Base-by-base conservation (phyloP, 2,329 filamentous ascomycete species). In the Cladosporium sp. region DNA sequence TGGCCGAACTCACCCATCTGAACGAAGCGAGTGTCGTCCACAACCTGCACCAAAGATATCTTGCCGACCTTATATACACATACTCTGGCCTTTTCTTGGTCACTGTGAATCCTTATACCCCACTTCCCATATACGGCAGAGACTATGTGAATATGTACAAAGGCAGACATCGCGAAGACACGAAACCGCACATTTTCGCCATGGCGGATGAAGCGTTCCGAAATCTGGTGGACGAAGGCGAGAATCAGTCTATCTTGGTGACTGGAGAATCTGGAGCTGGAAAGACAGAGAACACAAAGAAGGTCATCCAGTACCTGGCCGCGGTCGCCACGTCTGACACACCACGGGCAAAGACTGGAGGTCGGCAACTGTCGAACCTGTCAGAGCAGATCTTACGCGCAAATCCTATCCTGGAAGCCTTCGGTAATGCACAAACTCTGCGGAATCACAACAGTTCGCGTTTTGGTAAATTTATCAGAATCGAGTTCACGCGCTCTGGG, bases 121-220 rank as follows among this genome's bases (percentile, higher is more conserved):
- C 92, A 2, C 77, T 99, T 9, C 91, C 95, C 3, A 99, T 99
- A 61, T 99, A 99, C 75, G 91, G 86, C 57, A 92, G 94, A 72
- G 94, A 99, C 68, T 97, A 97, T 76, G 84, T 99, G 78, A 95
- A 96, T 70, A 96, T 97, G 90, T 99, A 99, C 78, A 92, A 91
- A 69, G 94, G 94, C 5, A 84, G 91, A 59, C 92, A 82, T 66
- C 82, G 93, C 64, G 95, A 99, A 70, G 94, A 99, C 69, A 97
- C 91, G 8, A 94, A 94, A 68, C 94, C 94, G 8, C 94, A 99
- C 72, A 97, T 99, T 59, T 99, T 93, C 70, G 93, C 95, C 63
- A 94, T 97, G 86, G 93, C 94, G 12, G 95, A 99, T 72, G 88
- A 95, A 70, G 94, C 95, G 0, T 99, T 97, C 74, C 86, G 94